These are phyloP conservation scores for Lolium multiflorum DNA, from an alignment of 176 grass and related monocot species.

Conservation along the genomic window DNA sequence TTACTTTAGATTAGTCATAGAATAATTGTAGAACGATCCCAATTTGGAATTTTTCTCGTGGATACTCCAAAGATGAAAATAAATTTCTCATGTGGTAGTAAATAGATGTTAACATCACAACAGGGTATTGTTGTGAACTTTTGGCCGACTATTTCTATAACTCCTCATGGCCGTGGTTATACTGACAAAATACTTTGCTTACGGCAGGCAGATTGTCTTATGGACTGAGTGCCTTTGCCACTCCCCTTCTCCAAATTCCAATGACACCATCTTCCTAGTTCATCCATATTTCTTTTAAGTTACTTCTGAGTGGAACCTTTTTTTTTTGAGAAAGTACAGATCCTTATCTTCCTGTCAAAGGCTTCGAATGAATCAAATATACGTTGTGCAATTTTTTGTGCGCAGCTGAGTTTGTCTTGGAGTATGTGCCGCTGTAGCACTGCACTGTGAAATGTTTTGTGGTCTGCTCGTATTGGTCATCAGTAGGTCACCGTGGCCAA, in stretches of 20 bases:
- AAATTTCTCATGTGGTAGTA: not conserved
- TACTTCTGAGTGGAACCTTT: not conserved
- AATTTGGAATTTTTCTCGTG: conserved; percentile 9
- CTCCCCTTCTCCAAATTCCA: not conserved
- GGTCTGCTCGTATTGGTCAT: not conserved
- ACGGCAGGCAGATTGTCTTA: not conserved
- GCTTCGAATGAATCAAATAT: not conserved
- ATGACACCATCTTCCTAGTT: not conserved
- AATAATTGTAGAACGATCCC: not conserved
- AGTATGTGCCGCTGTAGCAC: not conserved
- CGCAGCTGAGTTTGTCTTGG: not conserved
- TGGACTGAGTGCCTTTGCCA: not conserved
- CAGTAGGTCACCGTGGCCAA: not conserved
- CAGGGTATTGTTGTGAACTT: not conserved
- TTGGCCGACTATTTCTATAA: not conserved
- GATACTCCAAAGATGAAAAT: not conserved
- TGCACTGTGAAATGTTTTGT: not conserved
- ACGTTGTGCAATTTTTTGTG: not conserved
- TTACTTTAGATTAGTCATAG: conserved; percentile 2
- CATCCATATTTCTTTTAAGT: not conserved
- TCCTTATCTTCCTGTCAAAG: not conserved
- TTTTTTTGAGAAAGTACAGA: not conserved
- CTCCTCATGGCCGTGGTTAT: not conserved
- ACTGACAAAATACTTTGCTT: conserved; percentile 1
- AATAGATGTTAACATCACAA: conserved; percentile 20